Evolutionary conservation across 2,329 filamentous ascomycete genomes (phyloP).

Genomic region (Aspergillus sp.): DNA sequence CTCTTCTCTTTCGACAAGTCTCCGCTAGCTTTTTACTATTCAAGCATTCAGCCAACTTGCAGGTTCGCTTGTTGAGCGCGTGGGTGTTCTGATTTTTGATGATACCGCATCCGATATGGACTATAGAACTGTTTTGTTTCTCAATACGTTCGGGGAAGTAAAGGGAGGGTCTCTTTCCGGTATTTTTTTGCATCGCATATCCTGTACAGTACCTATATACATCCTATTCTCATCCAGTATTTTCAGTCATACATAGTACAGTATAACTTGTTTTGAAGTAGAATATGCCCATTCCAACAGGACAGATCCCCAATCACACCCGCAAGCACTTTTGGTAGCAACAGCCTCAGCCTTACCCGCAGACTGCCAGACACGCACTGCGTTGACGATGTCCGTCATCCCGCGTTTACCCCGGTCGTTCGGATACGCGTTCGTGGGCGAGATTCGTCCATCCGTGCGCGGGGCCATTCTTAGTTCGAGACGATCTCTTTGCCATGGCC

Average conservation of each 20-base stretch:
- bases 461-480: constrained; percentile 9
- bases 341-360: constrained; percentile 9
- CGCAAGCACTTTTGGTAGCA: background rate
- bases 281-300: background rate
- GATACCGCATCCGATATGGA: constrained; percentile 15
- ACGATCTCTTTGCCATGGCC: constrained; percentile 5
- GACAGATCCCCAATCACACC: background rate
- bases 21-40: constrained; percentile 24
- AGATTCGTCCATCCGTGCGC: background rate
- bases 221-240: background rate
- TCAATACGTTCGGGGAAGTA: constrained; percentile 1
- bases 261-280: background rate
- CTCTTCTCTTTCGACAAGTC: constrained; percentile 19
- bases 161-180: constrained; percentile 9
- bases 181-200: constrained; percentile 10
- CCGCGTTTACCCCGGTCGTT: background rate
- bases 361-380: background rate
- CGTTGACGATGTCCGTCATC: background rate
- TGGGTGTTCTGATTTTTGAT: constrained; percentile 13
- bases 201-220: constrained; percentile 12
- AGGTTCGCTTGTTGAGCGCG: background rate
- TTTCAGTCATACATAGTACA: background rate
- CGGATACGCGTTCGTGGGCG: background rate
- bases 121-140: constrained; percentile 16
- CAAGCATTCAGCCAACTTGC: constrained; percentile 15